phyloP scores from a whole-genome alignment of 305 asterid genomes.

The Petunia hybrid region DNA sequence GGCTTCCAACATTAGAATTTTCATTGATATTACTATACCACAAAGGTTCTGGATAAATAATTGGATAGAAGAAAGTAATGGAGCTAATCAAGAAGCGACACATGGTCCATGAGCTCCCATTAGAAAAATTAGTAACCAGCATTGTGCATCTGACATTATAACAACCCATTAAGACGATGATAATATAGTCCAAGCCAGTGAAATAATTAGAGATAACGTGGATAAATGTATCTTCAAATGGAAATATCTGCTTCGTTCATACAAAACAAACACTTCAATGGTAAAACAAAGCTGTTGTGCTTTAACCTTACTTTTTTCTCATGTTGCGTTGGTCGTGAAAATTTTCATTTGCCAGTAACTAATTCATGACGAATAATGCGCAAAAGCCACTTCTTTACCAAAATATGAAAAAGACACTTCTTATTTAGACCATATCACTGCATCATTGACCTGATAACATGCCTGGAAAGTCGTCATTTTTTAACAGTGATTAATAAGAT shows the following conservation, averaged over 20 bases:
- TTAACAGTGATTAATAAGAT: constrained; percentile 20
- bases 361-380: constrained; percentile 3
- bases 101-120: neutral
- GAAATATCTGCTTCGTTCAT: constrained; percentile 17
- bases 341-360: neutral
- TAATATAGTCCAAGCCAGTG: constrained; percentile 24
- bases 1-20: constrained; percentile 18
- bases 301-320: neutral
- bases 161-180: neutral
- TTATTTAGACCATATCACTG: neutral
- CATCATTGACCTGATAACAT: constrained; percentile 4
- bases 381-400: neutral
- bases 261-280: neutral
- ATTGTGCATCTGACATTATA: neutral
- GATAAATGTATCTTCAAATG: neutral
- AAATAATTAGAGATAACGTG: neutral
- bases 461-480: neutral
- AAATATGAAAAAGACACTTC: neutral
- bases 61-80: constrained; percentile 7
- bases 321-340: neutral
- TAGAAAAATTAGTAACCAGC: neutral
- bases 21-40: constrained; percentile 1
- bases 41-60: constrained; percentile 16
- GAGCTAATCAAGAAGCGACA: constrained; percentile 26
- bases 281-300: constrained; percentile 8